A percentile compares a stretch with the other conserved stretches of the same genome.
Conservation (phyloP, 768 basidiomycete species). For the Strobilomyces dryophilus region DNA sequence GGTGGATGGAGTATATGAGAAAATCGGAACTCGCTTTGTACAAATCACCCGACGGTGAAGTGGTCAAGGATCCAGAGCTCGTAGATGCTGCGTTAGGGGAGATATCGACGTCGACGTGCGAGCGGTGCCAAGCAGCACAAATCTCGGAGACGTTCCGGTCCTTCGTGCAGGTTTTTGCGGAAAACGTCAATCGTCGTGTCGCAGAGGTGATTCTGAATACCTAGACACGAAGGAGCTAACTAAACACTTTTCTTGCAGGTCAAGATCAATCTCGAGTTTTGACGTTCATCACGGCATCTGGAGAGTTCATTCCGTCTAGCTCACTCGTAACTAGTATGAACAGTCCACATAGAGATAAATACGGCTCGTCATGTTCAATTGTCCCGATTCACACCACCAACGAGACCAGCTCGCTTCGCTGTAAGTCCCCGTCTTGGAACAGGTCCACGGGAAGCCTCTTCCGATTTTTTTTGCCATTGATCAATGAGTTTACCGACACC, state of each 20-base stretch:
- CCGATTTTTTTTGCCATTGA: slow-evolving; percentile 83
- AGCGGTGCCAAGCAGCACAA: background rate
- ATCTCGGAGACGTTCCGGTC: slow-evolving; percentile 1
- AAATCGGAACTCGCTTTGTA: slow-evolving; percentile 6
- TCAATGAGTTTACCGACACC: slow-evolving; percentile 84
- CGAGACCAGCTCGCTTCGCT: slow-evolving; percentile 39
- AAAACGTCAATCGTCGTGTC: slow-evolving; percentile 4
- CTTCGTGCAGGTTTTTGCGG: slow-evolving; percentile 11
- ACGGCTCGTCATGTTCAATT: slow-evolving; percentile 14
- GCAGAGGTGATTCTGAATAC: slow-evolving; percentile 2
- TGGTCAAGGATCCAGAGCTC: slow-evolving; percentile 3
- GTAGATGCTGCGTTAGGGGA: background rate
- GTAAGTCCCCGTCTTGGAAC: slow-evolving; percentile 36
- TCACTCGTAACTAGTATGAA: slow-evolving; percentile 10
- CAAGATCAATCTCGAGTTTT: slow-evolving; percentile 7
- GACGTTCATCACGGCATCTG: background rate
- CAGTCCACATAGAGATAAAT: slow-evolving; percentile 10
- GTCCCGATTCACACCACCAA: slow-evolving; percentile 18
- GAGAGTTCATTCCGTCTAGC: background rate
- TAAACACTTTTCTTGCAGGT: slow-evolving; percentile 2
- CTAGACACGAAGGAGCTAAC: background rate
- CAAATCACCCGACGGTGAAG: background rate
- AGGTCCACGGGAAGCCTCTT: slow-evolving; percentile 40
- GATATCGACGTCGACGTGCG: slow-evolving; percentile 8
- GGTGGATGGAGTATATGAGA: slow-evolving; percentile 16